Evolutionary conservation across 2,329 filamentous ascomycete genomes (phyloP).

Genomic region (Diplodia intermedia): DNA sequence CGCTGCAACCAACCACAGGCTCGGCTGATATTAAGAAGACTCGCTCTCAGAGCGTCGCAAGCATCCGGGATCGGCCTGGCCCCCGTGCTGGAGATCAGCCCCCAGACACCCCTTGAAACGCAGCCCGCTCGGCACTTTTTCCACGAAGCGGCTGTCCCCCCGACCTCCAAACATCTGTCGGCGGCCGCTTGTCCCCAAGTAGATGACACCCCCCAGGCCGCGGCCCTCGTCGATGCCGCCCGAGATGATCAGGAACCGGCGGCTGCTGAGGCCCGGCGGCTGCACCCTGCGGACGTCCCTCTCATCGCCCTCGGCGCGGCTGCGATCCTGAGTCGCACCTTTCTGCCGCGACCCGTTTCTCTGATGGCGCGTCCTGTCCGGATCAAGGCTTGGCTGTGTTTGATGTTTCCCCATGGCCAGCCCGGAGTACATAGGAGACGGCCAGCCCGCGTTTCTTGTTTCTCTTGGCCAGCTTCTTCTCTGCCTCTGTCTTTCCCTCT

Average conservation of each 20-base stretch:
- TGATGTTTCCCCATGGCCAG: constrained; percentile 19
- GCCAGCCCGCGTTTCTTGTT: constrained; percentile 26
- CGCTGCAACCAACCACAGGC: not conserved
- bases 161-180: constrained; percentile 13
- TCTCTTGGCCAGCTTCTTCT: constrained; percentile 15
- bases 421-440: constrained; percentile 16
- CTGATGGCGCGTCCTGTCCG: constrained; percentile 19
- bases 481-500: constrained; percentile 18
- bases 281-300: not conserved
- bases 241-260: constrained; percentile 19
- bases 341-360: not conserved
- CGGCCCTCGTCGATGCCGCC: not conserved
- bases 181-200: constrained; percentile 22
- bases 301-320: not conserved
- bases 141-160: constrained; percentile 10
- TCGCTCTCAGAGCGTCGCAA: constrained; percentile 6
- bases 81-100: constrained; percentile 22
- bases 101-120: constrained; percentile 21
- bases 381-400: constrained; percentile 16
- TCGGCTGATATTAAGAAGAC: not conserved
- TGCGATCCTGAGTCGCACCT: constrained; percentile 9
- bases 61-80: constrained; percentile 27
- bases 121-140: constrained; percentile 10
- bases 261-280: constrained; percentile 18
- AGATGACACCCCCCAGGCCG: constrained; percentile 10